Evolutionary conservation across 495 filamentous ascomycete species (phyloP).

Genomic region (Trichocladium antarcticum): DNA sequence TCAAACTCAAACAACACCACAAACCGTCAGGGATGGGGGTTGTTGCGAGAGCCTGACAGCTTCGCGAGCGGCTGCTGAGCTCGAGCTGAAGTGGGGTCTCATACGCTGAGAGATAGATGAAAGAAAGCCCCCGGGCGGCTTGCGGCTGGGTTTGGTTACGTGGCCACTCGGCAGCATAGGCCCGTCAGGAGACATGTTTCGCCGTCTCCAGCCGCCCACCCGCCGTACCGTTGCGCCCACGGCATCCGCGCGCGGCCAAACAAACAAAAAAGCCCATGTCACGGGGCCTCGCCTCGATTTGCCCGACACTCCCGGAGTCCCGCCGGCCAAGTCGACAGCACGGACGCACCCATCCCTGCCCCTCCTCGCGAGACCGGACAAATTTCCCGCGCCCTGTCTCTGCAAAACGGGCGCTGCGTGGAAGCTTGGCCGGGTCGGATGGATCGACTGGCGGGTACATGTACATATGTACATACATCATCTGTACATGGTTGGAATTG

Average conservation of each 20-base stretch:
- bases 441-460: constrained; percentile 1
- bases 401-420: background rate
- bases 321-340: too few species aligned
- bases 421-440: background rate
- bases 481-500: background rate
- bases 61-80: too few species aligned
- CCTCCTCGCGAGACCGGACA: constrained; percentile 5
- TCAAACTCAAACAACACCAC: background rate
- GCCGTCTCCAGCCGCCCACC: constrained; percentile 19
- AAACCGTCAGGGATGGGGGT: background rate
- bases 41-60: too few species aligned
- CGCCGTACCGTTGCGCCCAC: background rate
- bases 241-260: background rate
- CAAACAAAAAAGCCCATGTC: constrained; percentile 23
- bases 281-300: constrained; percentile 29
- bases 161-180: background rate
- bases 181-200: constrained; percentile 11
- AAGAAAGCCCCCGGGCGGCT: too few species aligned
- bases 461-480: background rate
- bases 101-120: too few species aligned
- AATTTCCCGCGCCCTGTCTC: background rate
- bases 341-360: too few species aligned
- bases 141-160: background rate
- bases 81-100: too few species aligned
- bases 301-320: constrained; percentile 20